These are phyloP conservation scores for Magnusiomyces suaveolens DNA, from an alignment of 1,139 yeast genomes.

Conservation along the genomic window DNA sequence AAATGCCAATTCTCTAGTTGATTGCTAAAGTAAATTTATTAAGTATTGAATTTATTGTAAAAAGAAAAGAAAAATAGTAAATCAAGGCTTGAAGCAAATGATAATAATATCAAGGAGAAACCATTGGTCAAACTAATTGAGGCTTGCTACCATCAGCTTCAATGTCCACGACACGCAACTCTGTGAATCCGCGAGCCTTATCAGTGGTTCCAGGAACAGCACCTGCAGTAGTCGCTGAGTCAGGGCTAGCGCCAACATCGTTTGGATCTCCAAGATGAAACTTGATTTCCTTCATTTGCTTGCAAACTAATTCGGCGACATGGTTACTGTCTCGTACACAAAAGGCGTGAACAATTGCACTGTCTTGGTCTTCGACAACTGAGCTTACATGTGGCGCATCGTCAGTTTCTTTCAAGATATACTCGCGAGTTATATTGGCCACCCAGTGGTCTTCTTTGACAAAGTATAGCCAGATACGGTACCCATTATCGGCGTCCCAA, in stretches of 20 bases:
- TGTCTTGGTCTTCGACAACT: conserved; percentile 26
- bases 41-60: too few species aligned
- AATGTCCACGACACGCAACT: too few species aligned
- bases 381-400: conserved; percentile 28
- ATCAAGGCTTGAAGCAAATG: too few species aligned
- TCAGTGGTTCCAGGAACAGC: background rate
- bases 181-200: too few species aligned
- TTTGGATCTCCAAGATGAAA: background rate
- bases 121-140: too few species aligned
- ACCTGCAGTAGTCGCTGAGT: background rate
- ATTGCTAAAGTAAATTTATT: too few species aligned
- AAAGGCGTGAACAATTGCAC: conserved; percentile 44
- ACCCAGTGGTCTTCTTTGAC: conserved; percentile 58
- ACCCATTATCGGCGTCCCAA: conserved; percentile 32
- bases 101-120: too few species aligned
- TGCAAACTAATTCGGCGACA: conserved; percentile 40
- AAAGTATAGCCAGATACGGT: conserved; percentile 46
- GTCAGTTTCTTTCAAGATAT: conserved; percentile 35
- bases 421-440: conserved; percentile 38
- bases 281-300: conserved; percentile 6
- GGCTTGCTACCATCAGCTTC: too few species aligned
- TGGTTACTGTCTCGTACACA: conserved; percentile 47
- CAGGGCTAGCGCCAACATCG: too few species aligned
- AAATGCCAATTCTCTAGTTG: too few species aligned
- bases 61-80: too few species aligned